These are phyloP conservation scores for Chimonanthus praecox DNA, from an alignment of 164 flowering plant genomes.

Conservation along the genomic window DNA sequence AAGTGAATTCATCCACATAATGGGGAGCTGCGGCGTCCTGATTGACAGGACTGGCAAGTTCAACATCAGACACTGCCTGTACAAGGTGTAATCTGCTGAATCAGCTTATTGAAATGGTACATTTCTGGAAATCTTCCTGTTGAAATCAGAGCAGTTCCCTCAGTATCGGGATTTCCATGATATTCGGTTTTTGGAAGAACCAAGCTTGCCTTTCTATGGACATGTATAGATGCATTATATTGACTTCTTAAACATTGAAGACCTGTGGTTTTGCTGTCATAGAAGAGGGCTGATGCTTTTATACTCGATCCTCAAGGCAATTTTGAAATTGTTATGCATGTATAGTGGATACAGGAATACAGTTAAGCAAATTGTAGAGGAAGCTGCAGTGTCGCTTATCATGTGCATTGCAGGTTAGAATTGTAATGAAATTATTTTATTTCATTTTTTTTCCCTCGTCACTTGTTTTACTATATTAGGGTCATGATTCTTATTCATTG, in stretches of 20 bases:
- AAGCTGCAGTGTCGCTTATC: neutral
- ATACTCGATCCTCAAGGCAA: neutral
- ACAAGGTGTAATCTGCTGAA: neutral
- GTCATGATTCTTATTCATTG: too few species aligned
- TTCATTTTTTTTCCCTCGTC: neutral
- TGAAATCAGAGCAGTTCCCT: neutral
- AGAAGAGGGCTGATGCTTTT: neutral
- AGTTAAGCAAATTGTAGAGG: conserved; percentile 1
- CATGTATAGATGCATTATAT: neutral
- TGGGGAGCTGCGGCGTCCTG: neutral
- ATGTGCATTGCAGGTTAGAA: conserved; percentile 2
- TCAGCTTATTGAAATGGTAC: neutral
- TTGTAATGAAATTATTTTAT: conserved; percentile 1
- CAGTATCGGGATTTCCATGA: neutral
- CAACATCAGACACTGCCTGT: neutral
- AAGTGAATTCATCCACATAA: neutral
- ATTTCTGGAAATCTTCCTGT: neutral
- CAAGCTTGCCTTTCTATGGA: neutral
- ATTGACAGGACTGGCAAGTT: neutral
- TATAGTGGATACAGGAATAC: conserved; percentile 3
- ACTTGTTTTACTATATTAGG: neutral
- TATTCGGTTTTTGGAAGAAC: neutral
- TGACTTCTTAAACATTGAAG: neutral
- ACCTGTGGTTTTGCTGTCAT: neutral
- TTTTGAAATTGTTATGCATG: neutral